These are phyloP conservation scores for Eucalyptus urophylla DNA, from an alignment of 345 rosid species.

Conservation along the genomic window DNA sequence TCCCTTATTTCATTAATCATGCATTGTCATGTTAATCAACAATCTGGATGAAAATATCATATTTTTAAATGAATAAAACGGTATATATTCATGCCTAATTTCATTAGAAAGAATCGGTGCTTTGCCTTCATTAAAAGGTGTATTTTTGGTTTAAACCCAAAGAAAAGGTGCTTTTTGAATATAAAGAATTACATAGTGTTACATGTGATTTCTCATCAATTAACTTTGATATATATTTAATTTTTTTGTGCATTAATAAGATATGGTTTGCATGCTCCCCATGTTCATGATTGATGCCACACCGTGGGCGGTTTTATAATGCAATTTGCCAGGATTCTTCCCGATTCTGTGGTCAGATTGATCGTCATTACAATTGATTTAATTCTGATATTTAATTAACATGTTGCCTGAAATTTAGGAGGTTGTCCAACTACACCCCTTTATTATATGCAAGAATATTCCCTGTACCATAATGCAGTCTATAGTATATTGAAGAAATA, in stretches of 20 bases:
- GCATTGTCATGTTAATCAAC: background rate
- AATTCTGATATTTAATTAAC: background rate
- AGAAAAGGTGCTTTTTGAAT: background rate
- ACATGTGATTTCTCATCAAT: background rate
- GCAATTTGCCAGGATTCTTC: background rate
- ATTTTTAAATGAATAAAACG: background rate
- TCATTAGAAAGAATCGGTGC: background rate
- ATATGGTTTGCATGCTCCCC: background rate
- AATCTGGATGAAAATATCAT: background rate
- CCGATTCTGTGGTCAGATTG: background rate
- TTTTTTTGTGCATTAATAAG: background rate
- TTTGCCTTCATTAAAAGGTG: background rate
- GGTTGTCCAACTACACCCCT: background rate
- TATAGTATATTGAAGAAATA: background rate
- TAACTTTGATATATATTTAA: background rate
- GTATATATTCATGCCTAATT: background rate
- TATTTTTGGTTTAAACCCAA: background rate
- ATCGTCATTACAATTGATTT: background rate
- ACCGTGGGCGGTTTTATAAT: background rate
- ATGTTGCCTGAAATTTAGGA: background rate
- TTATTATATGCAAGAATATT: background rate
- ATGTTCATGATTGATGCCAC: background rate
- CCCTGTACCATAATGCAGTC: background rate
- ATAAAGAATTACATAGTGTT: background rate
- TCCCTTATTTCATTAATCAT: background rate